Conservation (phyloP, 176 grass and related monocot species). For the Avena insularis region DNA sequence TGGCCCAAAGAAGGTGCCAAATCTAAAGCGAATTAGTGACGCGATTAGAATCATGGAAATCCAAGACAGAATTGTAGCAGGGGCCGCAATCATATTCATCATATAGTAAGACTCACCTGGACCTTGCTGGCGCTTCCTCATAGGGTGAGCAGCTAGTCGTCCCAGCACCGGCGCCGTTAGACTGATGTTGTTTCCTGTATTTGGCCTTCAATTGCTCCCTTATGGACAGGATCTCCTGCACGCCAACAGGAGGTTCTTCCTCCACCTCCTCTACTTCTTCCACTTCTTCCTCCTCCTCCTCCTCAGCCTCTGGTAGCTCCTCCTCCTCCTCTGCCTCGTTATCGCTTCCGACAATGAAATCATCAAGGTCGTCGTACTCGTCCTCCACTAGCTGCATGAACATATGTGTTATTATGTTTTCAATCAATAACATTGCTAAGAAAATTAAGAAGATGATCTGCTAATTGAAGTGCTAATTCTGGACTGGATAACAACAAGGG, state of each 20-base stretch:
- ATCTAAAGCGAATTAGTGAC: conserved; percentile 46
- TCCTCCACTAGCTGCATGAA: conserved; percentile 24
- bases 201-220: conserved; percentile 52
- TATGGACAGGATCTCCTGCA: conserved; percentile 40
- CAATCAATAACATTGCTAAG: not conserved
- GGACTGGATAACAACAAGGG: no score
- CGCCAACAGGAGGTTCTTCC: conserved; percentile 35
- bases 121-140: not conserved
- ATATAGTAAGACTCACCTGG: conserved; percentile 12
- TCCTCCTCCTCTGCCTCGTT: not conserved
- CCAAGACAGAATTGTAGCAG: not conserved
- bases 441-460: not conserved
- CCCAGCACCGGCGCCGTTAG: not conserved
- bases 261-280: not conserved
- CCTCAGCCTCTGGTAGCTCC: not conserved
- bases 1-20: conserved; percentile 88
- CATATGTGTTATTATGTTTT: not conserved
- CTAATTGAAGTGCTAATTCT: not conserved
- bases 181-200: conserved; percentile 32
- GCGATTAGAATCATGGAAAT: not conserved
- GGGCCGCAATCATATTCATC: not conserved
- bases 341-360: conserved; percentile 40
- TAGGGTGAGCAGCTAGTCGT: conserved; percentile 13
- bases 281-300: not conserved
- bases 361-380: conserved; percentile 41